These are phyloP conservation scores for Calonectria henricotiae DNA, from an alignment of 2,329 filamentous ascomycete genomes.

Conservation along the genomic window DNA sequence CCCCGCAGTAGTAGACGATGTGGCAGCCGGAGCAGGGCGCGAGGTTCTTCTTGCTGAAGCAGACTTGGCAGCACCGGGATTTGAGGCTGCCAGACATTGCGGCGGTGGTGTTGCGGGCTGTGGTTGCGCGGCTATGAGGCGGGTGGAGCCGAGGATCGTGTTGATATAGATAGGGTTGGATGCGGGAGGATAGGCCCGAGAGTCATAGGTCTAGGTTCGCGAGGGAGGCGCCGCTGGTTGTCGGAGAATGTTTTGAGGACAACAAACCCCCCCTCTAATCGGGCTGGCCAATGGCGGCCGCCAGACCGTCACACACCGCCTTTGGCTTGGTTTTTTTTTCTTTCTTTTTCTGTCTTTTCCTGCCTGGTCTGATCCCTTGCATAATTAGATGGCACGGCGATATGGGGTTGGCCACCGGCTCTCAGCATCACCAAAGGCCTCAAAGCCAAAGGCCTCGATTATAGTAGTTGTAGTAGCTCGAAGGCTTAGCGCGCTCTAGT, in stretches of 20 bases:
- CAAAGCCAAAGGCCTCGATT: no score
- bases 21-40: not conserved
- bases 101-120: not conserved
- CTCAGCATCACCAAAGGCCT: no score
- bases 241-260: conserved; percentile 1
- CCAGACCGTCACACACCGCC: not conserved
- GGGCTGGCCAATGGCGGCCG: not conserved
- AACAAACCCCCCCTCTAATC: not conserved
- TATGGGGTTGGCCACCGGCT: no score
- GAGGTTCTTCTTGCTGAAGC: not conserved
- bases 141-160: no score
- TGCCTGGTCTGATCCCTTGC: not conserved
- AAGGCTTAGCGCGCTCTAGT: not conserved
- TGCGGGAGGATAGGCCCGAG: no score
- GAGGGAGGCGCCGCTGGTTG: not conserved
- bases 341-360: not conserved
- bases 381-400: not conserved
- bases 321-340: conserved; percentile 1
- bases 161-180: not conserved
- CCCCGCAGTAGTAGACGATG: conserved; percentile 1
- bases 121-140: not conserved
- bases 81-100: conserved; percentile 2
- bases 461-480: no score
- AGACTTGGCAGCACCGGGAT: not conserved
- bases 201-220: not conserved